These are phyloP conservation scores for Exserohilum turcica DNA, from an alignment of 2,329 filamentous ascomycete genomes.

Conservation along the genomic window DNA sequence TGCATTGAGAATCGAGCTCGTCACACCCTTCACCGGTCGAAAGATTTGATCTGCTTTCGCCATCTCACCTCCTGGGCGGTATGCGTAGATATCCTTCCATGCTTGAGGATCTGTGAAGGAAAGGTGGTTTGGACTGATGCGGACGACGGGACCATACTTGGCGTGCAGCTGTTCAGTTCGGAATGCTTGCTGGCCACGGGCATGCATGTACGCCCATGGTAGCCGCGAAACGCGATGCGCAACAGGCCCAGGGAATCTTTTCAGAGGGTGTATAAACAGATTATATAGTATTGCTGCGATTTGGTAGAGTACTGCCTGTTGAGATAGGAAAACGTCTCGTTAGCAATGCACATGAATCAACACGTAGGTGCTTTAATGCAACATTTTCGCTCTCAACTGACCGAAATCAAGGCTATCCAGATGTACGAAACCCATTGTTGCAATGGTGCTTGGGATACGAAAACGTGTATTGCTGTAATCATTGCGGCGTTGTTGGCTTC, in stretches of 20 bases:
- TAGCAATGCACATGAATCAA: too few relatives aligned
- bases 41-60: background rate
- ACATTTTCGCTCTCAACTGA: too few relatives aligned
- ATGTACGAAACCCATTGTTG: too few relatives aligned
- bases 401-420: too few relatives aligned
- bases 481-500: too few relatives aligned
- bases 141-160: background rate
- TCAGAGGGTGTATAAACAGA: background rate
- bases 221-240: background rate
- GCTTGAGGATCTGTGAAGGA: background rate
- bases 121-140: background rate
- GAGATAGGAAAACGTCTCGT: background rate
- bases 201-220: background rate
- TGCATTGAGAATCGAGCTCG: background rate
- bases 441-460: too few relatives aligned
- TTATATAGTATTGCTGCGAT: background rate
- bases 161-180: background rate
- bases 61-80: background rate
- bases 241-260: background rate
- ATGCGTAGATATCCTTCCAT: background rate
- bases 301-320: background rate
- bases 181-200: background rate
- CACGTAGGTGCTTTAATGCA: too few relatives aligned
- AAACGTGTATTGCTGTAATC: too few relatives aligned
- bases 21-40: background rate